Evolutionary conservation across 179 eudicot species (phyloP).

Genomic region (Beta macrorhiza): DNA sequence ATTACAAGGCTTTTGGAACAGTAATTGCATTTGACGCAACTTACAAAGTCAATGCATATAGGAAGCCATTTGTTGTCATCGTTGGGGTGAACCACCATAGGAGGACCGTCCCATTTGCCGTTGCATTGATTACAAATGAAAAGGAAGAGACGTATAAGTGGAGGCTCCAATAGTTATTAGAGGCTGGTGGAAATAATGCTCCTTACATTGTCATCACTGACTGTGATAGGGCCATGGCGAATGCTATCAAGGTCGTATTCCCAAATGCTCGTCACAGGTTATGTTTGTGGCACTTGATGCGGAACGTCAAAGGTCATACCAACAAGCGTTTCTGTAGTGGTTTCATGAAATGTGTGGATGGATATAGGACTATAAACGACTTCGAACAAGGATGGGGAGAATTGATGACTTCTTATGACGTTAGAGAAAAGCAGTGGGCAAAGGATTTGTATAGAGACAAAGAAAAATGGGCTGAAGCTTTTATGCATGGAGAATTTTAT

Average conservation of each 20-base stretch:
- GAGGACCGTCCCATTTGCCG: neutral
- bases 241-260: neutral
- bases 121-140: neutral
- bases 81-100: constrained; percentile 4
- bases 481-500: neutral
- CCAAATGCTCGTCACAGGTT: neutral
- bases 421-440: neutral
- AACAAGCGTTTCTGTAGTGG: neutral
- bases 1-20: constrained; percentile 7
- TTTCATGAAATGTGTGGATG: constrained; percentile 5
- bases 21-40: constrained; percentile 18
- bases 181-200: neutral
- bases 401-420: neutral
- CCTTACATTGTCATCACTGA: neutral
- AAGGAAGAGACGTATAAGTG: neutral
- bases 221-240: constrained; percentile 8
- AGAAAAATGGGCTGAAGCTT: neutral
- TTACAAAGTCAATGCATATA: constrained; percentile 3
- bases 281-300: constrained; percentile 4
- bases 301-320: neutral
- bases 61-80: constrained; percentile 10
- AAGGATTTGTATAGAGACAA: neutral
- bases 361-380: neutral
- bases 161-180: neutral
- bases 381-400: neutral